Base-by-base conservation (phyloP, 1,139 yeast species). In the Arxiozyma bovina region DNA sequence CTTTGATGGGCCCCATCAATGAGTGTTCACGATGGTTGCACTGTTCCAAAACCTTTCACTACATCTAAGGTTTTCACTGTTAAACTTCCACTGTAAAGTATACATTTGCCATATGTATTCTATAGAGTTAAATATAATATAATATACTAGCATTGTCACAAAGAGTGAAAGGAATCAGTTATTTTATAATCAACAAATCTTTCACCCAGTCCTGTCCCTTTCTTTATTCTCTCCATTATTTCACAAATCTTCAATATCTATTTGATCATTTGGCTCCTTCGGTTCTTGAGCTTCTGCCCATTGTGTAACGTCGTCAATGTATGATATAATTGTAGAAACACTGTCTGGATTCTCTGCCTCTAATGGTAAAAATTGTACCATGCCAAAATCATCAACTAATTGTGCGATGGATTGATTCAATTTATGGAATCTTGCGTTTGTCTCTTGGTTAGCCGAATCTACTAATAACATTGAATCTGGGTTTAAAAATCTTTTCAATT, bases 271-370 rank as follows among this genome's bases (percentile, higher is more conserved):
- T 0, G 98, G 98, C 67, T 91, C 98, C 68, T 91, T 91, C 22
- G 97, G 98, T 70, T 93, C 99, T 70, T 93, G 99, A 7, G 83
- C 76, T 68, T 94, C 99, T 30, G 90, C 83, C 99, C 99, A 93
- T 68, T 93, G 99, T 0, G 99, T 93, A 23, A 93, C 88, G 69
- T 93, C 99, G 67, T 93, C 99, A 44, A 94, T 87, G 69, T 90
- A 90, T 66, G 96, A 86, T 62, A 94, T 75, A 53, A 93, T 93
- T 0, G 93, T 85, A 9, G 85, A 82, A 21, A 93, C 85, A 50
- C 90, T 80, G 51, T 85, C 91, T 46, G 90, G 85, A 67, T 87
- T 85, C 49, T 83, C 78, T 50, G 96, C 85, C 65, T 89, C 94
- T 59, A 93, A 76, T 0, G 99, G 98, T 60, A 93, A 74, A 66